Evolutionary conservation across 768 basidiomycete species (phyloP), one percentile per base, ranked within the genome.

Genomic region (Tylopilus intermedius): DNA sequence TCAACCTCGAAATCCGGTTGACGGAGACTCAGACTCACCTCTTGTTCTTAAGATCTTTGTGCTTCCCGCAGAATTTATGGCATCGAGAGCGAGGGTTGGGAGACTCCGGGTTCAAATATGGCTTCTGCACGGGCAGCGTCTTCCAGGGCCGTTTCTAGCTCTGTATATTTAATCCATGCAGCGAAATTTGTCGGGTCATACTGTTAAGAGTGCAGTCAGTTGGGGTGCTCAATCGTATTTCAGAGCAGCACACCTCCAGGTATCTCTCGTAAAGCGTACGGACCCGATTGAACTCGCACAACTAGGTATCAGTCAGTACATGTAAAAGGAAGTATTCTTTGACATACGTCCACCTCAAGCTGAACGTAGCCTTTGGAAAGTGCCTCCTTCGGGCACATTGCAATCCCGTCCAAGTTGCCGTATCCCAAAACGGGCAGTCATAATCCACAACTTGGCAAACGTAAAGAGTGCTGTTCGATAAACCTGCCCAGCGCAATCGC

Each of bases 301-400:
- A 80, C 84, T 90, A 55, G 11, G 49, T 10, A 47, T 45, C 15
- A 11, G 47, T 61, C n/a, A 67, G 55, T 15, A 33, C 11, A 35
- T 32, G 41, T 9, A 26, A 29, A 48, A 30, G 10, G 49, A 32
- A 51, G 50, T 8, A 14, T 32, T 10, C 9, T 49, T 53, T 15
- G 11, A 69, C 80, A 27, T 71, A 90, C 90, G 66, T 94, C 90
- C 59, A 94, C 83, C 70, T 95, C 93, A 11, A 96, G 75, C 58
- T 95, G 89, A 55, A 97, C 93, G 66, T 99, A 99, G 2, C 90
- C 90, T 62, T 94, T 94, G 81, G 98, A 96, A 32, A 99, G 72
- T 29, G 86, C 83, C 65, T 95, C 93, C 65, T 98, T 99, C 0
- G 96, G 92, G 62, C 89, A 94, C 86, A 96, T 88, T 5, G 95